Evolutionary conservation across 495 filamentous ascomycete genomes (phyloP), one percentile per base, ranked within the genome.

Genomic region (Podospora pseudocomata): DNA sequence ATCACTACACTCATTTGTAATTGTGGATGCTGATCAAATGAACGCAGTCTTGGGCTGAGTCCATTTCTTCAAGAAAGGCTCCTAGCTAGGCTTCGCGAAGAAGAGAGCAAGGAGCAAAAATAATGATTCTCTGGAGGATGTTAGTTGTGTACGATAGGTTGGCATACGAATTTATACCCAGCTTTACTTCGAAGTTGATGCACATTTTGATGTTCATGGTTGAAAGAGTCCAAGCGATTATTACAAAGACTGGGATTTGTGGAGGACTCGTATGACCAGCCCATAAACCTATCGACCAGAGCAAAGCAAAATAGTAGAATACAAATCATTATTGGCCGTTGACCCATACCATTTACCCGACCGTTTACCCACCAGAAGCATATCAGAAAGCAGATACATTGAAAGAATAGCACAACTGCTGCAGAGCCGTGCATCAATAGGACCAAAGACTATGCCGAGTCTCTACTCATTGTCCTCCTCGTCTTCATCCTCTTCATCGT

Each of bases 1-100:
- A 4, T 49, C 1, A 19, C 0, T 26, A 0, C 0, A 26, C 5
- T 18, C 19, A n/a, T 18, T 6, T 39, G 23, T 11, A 57, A 66
- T 28, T 57, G n/a, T 15, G 15, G 5, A 9, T 13, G 11, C 56
- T 64, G 19, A 15, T 19, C 0, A 20, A 23, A 20, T 19, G 13
- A 32, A 26, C 5, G 16, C 3, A 76, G 74, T 26, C 69, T 76
- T 5, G 74, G 74, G 15, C 27, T 76, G 34, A 76, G 74, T 30
- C 68, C 72, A 0, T 74, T 76, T 56, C 64, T 76, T n/a, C 53
- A 65, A 30, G 72, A 73, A 34, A 76, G 73, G 63, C n/a, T 76
- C 56, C 65, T 74, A 28, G 64, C 67, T 1, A 49, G 72, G 19
- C 70, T 76, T 13, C 72, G 67, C 4, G 68, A 76, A 54, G 74